Evolutionary conservation across 2,329 filamentous ascomycete species (phyloP).

Genomic region (Aschersonia sp.): DNA sequence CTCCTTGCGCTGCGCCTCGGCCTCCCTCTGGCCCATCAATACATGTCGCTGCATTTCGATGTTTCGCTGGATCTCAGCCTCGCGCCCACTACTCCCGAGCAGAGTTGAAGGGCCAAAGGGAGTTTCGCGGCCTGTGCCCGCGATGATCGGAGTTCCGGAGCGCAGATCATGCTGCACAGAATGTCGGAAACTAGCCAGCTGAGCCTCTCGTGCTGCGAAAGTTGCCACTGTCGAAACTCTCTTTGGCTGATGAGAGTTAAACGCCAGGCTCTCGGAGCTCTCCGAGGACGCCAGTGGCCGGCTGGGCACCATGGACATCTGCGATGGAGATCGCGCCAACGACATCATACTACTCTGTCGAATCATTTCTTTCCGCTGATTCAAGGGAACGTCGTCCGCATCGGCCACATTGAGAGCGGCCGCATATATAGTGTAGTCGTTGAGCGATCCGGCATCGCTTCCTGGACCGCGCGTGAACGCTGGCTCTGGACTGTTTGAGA

Average conservation of each 20-base stretch:
- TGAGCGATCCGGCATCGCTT: conserved; percentile 27
- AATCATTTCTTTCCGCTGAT: conserved; percentile 48
- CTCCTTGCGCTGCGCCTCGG: conserved; percentile 44
- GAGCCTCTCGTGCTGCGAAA: conserved; percentile 34
- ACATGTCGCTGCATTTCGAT: conserved; percentile 39
- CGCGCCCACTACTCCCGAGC: conserved; percentile 16
- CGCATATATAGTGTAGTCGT: conserved; percentile 19
- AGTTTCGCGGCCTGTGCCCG: conserved; percentile 20
- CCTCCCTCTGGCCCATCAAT: conserved; percentile 47
- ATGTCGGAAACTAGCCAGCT: conserved; percentile 52
- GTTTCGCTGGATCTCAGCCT: conserved; percentile 27
- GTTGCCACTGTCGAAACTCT: conserved; percentile 28
- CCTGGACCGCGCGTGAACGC: conserved; percentile 11
- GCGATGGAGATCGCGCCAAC: conserved; percentile 11
- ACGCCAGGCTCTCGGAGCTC: conserved; percentile 20
- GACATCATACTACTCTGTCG: conserved; percentile 32
- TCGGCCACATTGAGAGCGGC: conserved; percentile 21
- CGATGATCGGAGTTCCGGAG: conserved; percentile 19
- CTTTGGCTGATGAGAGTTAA: conserved; percentile 41
- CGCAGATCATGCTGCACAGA: conserved; percentile 49
- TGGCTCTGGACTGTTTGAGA: conserved; percentile 12
- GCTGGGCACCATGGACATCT: conserved; percentile 6
- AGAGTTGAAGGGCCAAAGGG: conserved; percentile 20
- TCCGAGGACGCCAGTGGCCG: conserved; percentile 10
- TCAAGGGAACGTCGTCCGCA: conserved; percentile 57